Conservation (phyloP, 179 eudicot species). For the Beta lomatogona region DNA sequence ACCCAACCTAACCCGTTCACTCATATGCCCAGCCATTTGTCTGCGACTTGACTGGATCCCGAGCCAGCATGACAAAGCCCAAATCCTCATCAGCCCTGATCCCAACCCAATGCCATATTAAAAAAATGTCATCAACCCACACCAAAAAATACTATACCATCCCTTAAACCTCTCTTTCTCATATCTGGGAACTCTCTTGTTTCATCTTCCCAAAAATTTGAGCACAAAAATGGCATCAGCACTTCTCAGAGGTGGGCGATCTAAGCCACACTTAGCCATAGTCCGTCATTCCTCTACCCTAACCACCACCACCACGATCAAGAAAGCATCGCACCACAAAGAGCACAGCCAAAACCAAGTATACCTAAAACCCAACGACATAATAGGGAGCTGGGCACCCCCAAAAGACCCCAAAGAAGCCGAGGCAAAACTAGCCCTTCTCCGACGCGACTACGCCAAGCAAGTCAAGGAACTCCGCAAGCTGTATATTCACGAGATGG, state of each 20-base stretch:
- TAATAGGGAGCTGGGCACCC: conserved; percentile 56
- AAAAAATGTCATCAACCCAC: too few species aligned
- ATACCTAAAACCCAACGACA: conserved; percentile 43
- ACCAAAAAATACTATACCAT: too few species aligned
- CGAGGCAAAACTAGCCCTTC: conserved; percentile 39
- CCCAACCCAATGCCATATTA: too few species aligned
- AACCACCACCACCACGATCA: conserved; percentile 16
- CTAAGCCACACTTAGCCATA: neutral
- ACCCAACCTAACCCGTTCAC: too few species aligned
- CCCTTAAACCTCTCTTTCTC: too few species aligned
- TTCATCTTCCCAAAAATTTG: too few species aligned
- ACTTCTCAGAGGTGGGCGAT: neutral
- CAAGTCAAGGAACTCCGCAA: conserved; percentile 58
- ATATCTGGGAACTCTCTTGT: too few species aligned
- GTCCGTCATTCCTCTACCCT: conserved; percentile 15
- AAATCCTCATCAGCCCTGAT: too few species aligned
- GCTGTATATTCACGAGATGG: conserved; percentile 68
- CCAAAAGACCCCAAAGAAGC: conserved; percentile 59
- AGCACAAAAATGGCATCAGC: conserved; percentile 2
- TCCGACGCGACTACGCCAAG: conserved; percentile 70
- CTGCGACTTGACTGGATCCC: too few species aligned
- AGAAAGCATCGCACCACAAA: conserved; percentile 33
- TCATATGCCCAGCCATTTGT: too few species aligned
- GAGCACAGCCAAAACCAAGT: conserved; percentile 52
- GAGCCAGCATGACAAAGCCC: too few species aligned